Evolutionary conservation across 1,139 yeast species (phyloP).

Genomic region (Zygosaccharomyces sapae): DNA sequence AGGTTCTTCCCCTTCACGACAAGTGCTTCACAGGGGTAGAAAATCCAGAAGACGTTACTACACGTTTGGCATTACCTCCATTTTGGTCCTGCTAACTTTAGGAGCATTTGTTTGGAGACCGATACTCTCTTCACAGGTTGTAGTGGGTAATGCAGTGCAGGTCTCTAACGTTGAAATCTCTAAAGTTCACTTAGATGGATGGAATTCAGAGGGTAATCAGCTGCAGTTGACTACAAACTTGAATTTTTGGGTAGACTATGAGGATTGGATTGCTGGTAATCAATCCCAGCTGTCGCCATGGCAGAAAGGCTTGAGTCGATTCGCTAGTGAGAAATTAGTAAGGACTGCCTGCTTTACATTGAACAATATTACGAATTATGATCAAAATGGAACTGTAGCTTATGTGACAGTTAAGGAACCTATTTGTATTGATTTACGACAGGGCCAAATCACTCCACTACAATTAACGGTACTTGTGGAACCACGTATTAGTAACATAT

Average conservation of each 20-base stretch:
- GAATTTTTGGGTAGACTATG: slow-evolving; percentile 26
- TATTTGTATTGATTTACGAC: slow-evolving; percentile 25
- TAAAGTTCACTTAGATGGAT: slow-evolving; percentile 29
- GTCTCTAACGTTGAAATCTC: slow-evolving; percentile 25
- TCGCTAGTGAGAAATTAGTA: slow-evolving; percentile 20
- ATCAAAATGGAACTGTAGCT: slow-evolving; percentile 22
- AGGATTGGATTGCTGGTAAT: slow-evolving; percentile 13
- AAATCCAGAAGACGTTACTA: background rate
- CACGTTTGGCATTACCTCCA: slow-evolving; percentile 5
- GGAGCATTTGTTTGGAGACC: background rate
- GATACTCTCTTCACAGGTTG: slow-evolving; percentile 10
- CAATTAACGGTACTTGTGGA: slow-evolving; percentile 25
- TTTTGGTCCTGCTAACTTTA: background rate
- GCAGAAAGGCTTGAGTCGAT: slow-evolving; percentile 17
- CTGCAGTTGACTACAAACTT: slow-evolving; percentile 24
- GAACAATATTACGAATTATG: slow-evolving; percentile 27
- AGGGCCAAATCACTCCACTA: slow-evolving; percentile 22
- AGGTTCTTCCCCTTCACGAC: slow-evolving; percentile 3
- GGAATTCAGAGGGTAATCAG: slow-evolving; percentile 25
- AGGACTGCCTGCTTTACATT: slow-evolving; percentile 25
- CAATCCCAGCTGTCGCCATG: slow-evolving; percentile 8
- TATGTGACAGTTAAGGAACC: slow-evolving; percentile 20
- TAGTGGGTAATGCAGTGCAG: slow-evolving; percentile 16
- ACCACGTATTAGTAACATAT: slow-evolving; percentile 28
- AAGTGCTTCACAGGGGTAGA: background rate